Conservation (phyloP, 306 rosid species). For the Corylus americana region DNA sequence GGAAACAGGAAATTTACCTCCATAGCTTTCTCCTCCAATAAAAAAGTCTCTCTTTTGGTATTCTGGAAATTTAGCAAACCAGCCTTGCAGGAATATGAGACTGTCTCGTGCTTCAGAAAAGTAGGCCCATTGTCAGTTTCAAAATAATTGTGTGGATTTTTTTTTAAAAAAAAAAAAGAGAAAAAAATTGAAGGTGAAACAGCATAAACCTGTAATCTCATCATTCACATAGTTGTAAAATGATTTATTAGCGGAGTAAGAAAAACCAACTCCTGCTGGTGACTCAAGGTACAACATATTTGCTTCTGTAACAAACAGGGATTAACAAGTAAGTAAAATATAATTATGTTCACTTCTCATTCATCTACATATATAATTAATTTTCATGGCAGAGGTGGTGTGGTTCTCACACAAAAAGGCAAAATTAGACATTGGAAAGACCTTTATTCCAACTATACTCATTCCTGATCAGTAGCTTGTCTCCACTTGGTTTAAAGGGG, state of each 20-base stretch:
- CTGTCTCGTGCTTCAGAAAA: constrained; percentile 37
- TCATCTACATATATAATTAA: too few species aligned
- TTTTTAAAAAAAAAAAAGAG: not conserved
- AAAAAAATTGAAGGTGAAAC: not conserved
- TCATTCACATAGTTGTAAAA: constrained; percentile 34
- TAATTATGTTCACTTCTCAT: too few species aligned
- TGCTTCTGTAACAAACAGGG: constrained; percentile 29
- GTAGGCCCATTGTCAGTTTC: not conserved
- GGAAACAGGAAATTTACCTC: constrained; percentile 13
- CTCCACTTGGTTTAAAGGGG: constrained; percentile 29
- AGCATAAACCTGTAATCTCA: constrained; percentile 34
- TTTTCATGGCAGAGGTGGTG: too few species aligned
- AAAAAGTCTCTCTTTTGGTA: constrained; percentile 33
- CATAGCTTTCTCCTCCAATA: constrained; percentile 51
- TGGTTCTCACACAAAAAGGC: too few species aligned
- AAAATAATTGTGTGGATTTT: not conserved
- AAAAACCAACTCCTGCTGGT: constrained; percentile 49
- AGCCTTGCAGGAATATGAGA: constrained; percentile 32
- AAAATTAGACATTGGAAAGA: not conserved
- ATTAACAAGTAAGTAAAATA: not conserved
- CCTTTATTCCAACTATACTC: constrained; percentile 49
- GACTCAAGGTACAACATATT: constrained; percentile 12
- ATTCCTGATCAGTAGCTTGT: constrained; percentile 15
- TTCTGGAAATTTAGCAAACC: constrained; percentile 44
- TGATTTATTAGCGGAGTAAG: constrained; percentile 34